phyloP scores from a whole-genome alignment of 2,329 filamentous ascomycete species.

The Calonectria henricotiae region DNA sequence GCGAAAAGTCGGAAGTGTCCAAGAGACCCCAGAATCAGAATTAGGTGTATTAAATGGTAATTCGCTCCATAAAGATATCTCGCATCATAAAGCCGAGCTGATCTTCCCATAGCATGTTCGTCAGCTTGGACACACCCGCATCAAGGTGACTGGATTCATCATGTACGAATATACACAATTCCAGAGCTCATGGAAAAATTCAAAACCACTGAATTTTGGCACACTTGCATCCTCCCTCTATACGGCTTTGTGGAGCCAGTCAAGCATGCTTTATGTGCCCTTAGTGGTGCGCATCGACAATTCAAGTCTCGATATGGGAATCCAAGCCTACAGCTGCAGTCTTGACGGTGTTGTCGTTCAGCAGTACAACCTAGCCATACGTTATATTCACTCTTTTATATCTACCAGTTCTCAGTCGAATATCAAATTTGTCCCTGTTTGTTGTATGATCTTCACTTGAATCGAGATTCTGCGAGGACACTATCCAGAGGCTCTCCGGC shows the following conservation, averaged over 20 bases:
- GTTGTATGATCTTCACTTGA: background rate
- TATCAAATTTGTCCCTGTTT: background rate
- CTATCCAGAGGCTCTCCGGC: background rate
- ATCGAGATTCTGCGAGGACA: background rate
- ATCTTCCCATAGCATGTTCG: background rate
- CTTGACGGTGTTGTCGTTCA: background rate
- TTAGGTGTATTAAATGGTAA: background rate
- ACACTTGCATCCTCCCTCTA: background rate
- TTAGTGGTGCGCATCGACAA: slow-evolving; percentile 4
- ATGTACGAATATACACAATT: background rate
- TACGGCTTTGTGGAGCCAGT: background rate
- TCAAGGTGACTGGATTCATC: background rate
- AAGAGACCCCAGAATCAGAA: background rate
- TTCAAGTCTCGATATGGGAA: slow-evolving; percentile 1
- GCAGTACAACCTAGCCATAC: slow-evolving; percentile 3
- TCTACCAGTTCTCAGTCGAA: background rate
- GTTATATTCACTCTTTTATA: background rate
- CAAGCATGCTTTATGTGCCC: slow-evolving; percentile 3
- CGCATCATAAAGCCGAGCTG: background rate
- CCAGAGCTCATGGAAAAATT: background rate
- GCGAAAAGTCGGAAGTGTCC: background rate
- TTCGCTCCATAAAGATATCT: background rate
- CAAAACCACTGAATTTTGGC: background rate
- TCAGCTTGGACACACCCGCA: background rate
- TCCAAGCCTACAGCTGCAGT: no score